Conservation (phyloP, 805 yeast species). For the Metschnikowia cubensis region DNA sequence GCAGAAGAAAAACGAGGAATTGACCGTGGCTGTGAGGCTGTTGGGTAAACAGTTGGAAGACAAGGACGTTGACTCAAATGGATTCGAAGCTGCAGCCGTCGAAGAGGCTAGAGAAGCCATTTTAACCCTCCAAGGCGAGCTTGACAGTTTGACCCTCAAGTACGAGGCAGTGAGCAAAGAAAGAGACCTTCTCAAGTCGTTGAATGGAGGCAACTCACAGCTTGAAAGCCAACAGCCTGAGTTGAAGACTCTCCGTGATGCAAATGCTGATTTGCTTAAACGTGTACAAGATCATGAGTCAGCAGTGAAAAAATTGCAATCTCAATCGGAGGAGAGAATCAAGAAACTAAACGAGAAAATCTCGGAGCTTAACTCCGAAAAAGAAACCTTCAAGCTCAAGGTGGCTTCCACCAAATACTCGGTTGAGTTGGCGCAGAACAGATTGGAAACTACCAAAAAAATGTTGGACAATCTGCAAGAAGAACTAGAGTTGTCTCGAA, state of each 20-base stretch:
- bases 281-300: slow-evolving; percentile 39
- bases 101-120: slow-evolving; percentile 70
- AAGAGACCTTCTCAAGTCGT: slow-evolving; percentile 58
- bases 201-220: slow-evolving; percentile 2
- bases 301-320: slow-evolving; percentile 27
- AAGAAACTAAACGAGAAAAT: slow-evolving; percentile 42
- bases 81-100: slow-evolving; percentile 45
- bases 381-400: slow-evolving; percentile 44
- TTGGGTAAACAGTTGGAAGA: slow-evolving; percentile 69
- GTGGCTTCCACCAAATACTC: slow-evolving; percentile 55
- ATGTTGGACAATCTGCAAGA: slow-evolving; percentile 25
- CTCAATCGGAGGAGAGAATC: slow-evolving; percentile 42
- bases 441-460: slow-evolving; percentile 43
- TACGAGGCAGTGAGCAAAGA: slow-evolving; percentile 56
- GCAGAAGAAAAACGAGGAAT: slow-evolving; percentile 69
- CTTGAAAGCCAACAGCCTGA: slow-evolving; percentile 15
- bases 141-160: slow-evolving; percentile 48
- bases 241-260: slow-evolving; percentile 23
- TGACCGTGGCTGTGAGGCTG: slow-evolving; percentile 63
- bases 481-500: slow-evolving; percentile 27
- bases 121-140: slow-evolving; percentile 54
- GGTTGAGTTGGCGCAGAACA: slow-evolving; percentile 47
- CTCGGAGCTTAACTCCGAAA: slow-evolving; percentile 22
- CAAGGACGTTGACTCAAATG: slow-evolving; percentile 46
- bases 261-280: slow-evolving; percentile 28